phyloP scores from a whole-genome alignment of 345 rosid genomes.

The Anacardium occidentale region DNA sequence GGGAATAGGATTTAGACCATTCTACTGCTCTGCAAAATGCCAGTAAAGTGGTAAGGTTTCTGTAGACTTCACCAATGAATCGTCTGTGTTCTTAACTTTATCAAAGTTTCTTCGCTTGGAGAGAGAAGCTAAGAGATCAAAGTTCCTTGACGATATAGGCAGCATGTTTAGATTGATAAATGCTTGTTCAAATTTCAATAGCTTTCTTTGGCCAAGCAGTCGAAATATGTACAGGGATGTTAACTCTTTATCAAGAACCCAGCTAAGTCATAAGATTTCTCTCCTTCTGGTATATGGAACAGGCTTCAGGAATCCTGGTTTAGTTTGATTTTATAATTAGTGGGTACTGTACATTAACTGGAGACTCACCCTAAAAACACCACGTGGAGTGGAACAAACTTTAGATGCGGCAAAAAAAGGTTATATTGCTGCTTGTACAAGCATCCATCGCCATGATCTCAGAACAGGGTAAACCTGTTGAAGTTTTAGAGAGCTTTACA shows the following conservation, averaged over 20 bases:
- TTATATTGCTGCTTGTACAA: slow-evolving; percentile 19
- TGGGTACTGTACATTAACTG: slow-evolving; percentile 18
- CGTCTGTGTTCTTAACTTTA: background rate
- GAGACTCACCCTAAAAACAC: background rate
- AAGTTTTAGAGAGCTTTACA: slow-evolving; percentile 5
- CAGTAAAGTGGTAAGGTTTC: background rate
- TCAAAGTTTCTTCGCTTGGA: too few relatives aligned
- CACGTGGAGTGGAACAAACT: background rate
- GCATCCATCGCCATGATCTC: slow-evolving; percentile 8
- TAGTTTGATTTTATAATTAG: slow-evolving; percentile 3
- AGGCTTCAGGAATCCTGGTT: background rate
- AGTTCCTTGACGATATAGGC: background rate
- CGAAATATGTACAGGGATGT: background rate
- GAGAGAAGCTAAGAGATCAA: background rate
- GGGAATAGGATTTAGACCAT: slow-evolving; percentile 15
- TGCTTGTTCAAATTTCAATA: background rate
- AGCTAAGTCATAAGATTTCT: background rate
- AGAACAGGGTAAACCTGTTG: background rate
- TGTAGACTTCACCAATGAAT: background rate
- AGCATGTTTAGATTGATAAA: background rate
- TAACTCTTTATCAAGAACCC: background rate
- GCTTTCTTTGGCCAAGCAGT: background rate
- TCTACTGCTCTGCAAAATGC: background rate
- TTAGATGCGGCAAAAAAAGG: background rate
- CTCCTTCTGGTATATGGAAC: background rate